Evolutionary conservation across 371 early-diverging fungal genomes (phyloP).

Genomic region (Parasitella parasitica): DNA sequence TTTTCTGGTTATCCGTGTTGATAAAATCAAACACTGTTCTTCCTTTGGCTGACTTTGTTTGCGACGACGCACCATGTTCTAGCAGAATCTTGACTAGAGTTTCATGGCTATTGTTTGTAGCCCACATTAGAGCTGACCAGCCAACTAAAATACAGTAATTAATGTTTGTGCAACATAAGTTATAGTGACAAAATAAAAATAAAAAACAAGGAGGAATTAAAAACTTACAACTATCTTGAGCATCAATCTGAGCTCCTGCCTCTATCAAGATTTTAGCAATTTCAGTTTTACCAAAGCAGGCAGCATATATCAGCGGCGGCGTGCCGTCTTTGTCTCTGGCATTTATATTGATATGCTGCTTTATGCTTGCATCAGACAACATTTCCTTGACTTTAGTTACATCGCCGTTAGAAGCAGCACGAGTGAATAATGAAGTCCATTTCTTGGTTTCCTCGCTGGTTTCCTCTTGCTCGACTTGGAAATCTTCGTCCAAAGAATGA

Average conservation of each 20-base stretch:
- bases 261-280: slow-evolving; percentile 68
- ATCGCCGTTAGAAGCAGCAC: slow-evolving; percentile 85
- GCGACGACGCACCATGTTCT: slow-evolving; percentile 75
- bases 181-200: not conserved
- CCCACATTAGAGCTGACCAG: slow-evolving; percentile 97
- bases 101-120: slow-evolving; percentile 84
- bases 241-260: slow-evolving; percentile 79
- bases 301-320: slow-evolving; percentile 84
- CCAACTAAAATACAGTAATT: slow-evolving; percentile 60
- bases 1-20: slow-evolving; percentile 56
- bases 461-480: not conserved
- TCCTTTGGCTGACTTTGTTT: slow-evolving; percentile 73
- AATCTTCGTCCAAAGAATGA: slow-evolving; percentile 6
- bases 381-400: slow-evolving; percentile 82
- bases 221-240: slow-evolving; percentile 62
- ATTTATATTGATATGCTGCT: slow-evolving; percentile 71
- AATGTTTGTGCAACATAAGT: slow-evolving; percentile 6
- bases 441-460: slow-evolving; percentile 50
- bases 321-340: slow-evolving; percentile 82
- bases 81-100: slow-evolving; percentile 73
- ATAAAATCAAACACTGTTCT: slow-evolving; percentile 81
- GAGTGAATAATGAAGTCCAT: slow-evolving; percentile 53
- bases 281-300: slow-evolving; percentile 84
- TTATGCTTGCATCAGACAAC: slow-evolving; percentile 33
- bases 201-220: not conserved